These are phyloP conservation scores for Ceratocystis harringtonii DNA, from an alignment of 2,329 filamentous ascomycete species.

Conservation along the genomic window DNA sequence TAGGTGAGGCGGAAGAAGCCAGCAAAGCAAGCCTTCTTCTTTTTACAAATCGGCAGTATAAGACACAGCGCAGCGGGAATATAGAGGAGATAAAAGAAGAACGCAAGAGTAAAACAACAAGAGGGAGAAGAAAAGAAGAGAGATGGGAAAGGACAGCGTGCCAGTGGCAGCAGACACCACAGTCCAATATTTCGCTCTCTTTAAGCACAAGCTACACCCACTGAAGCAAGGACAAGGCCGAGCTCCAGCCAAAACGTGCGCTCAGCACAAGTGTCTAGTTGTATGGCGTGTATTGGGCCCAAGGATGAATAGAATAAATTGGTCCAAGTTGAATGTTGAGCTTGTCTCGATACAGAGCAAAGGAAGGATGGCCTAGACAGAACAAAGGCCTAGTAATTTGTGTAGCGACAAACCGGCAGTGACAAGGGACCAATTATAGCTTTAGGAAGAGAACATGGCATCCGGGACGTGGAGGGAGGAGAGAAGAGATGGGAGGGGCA, in stretches of 20 bases:
- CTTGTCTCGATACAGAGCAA: neutral
- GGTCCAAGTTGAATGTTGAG: neutral
- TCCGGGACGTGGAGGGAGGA: neutral
- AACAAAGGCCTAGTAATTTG: neutral
- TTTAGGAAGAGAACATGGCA: neutral
- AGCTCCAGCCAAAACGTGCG: neutral
- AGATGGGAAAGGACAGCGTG: neutral
- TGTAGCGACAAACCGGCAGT: neutral
- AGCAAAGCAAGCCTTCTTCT: neutral
- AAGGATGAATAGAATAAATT: neutral
- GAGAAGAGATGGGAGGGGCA: neutral
- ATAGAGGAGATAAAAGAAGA: neutral
- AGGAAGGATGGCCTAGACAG: neutral
- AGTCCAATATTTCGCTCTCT: neutral
- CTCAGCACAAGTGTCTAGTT: neutral
- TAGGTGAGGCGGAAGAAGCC: neutral
- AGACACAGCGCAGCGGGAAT: neutral
- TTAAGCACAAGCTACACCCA: neutral
- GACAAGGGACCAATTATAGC: conserved; percentile 3
- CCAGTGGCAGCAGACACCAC: neutral
- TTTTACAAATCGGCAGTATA: neutral
- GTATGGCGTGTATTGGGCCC: neutral
- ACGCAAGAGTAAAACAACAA: conserved; percentile 10
- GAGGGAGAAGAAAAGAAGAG: conserved; percentile 5
- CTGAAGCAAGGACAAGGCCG: neutral